A percentile compares a stretch with the other conserved stretches of the same genome.
Conservation (phyloP, 805 yeast species). For the Jamesozyma jinghongensis region DNA sequence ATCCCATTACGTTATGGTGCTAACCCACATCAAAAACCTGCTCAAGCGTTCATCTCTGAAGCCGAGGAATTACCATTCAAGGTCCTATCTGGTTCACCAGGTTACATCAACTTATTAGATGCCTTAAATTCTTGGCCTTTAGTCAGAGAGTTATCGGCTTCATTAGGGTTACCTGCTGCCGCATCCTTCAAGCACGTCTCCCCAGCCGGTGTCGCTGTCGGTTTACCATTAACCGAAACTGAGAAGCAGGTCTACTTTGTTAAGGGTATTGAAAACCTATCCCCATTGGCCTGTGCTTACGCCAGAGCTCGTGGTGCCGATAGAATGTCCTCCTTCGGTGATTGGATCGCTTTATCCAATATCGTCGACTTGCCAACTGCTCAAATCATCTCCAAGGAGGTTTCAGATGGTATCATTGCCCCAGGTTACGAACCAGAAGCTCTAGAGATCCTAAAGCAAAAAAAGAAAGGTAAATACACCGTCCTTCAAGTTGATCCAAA, state of each 20-base stretch:
- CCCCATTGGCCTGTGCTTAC: conserved; percentile 94
- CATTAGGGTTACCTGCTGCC: conserved; percentile 93
- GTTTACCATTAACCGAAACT: conserved; percentile 78
- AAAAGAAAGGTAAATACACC: conserved; percentile 96
- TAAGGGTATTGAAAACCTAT: conserved; percentile 83
- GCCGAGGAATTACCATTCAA: conserved; percentile 86
- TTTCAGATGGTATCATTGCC: conserved; percentile 96
- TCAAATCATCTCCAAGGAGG: conserved; percentile 92
- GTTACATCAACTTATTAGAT: conserved; percentile 91
- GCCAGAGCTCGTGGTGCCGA: conserved; percentile 99
- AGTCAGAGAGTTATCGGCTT: conserved; percentile 90
- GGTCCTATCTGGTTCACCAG: conserved; percentile 92
- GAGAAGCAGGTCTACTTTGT: conserved; percentile 95
- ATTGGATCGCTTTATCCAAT: conserved; percentile 92
- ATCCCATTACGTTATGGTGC: conserved; percentile 96
- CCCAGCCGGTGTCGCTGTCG: conserved; percentile 98
- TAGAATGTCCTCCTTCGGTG: conserved; percentile 98
- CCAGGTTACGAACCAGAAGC: conserved; percentile 95
- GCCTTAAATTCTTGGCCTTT: conserved; percentile 98
- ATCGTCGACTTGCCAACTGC: conserved; percentile 96
- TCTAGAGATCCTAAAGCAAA: conserved; percentile 71
- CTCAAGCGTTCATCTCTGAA: conserved; percentile 83
- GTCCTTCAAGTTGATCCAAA: conserved; percentile 91
- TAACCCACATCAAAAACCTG: conserved; percentile 98
- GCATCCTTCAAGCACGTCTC: conserved; percentile 98